Evolutionary conservation across 768 basidiomycete genomes (phyloP), one percentile per base, ranked within the genome.

Genomic region (Termitomyces sp.): DNA sequence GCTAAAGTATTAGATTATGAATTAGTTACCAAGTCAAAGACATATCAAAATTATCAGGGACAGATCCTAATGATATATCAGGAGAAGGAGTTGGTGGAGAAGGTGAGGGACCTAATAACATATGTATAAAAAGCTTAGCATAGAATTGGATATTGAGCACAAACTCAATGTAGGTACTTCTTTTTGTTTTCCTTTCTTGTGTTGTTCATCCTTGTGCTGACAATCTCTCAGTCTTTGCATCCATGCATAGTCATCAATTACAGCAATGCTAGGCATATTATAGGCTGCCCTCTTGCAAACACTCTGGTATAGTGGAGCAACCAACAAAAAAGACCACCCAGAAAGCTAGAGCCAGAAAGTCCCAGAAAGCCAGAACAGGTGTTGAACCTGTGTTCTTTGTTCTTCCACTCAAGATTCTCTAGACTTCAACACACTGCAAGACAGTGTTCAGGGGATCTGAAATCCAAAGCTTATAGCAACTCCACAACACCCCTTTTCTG

Each of bases 401-500:
- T 33, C 18, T 30, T n/a, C 8, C n/a, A 27, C 30, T 33, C 26
- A 48, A 48, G n/a, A 20, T 30, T 30, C 7, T 48, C 12, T 18
- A 48, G 16, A 48, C 27, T n/a, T 48, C n/a, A 20, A 32, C 46
- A 48, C 10, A 18, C 46, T 5, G 10, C 30, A 48, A 48, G 46
- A n/a, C n/a, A n/a, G n/a, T n/a, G n/a, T n/a, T n/a, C n/a, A n/a
- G n/a, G n/a, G n/a, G n/a, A n/a, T n/a, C 32, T 30, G 32, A 5
- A 32, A 16, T 48, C 32, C 46, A 48, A 8, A 44, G 18, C 27
- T 32, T 54, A 40, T 54, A 24, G 39, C 53, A 54, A 45, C 53
- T 55, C 32, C 18, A 7, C n/a, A 45, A 55, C 53, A 55, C 42
- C 42, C 42, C 53, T 55, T 55, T 55, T 55, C 16, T 54, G 26